Evolutionary conservation across 2,329 filamentous ascomycete species (phyloP).

Genomic region (Penicillium polonicum): DNA sequence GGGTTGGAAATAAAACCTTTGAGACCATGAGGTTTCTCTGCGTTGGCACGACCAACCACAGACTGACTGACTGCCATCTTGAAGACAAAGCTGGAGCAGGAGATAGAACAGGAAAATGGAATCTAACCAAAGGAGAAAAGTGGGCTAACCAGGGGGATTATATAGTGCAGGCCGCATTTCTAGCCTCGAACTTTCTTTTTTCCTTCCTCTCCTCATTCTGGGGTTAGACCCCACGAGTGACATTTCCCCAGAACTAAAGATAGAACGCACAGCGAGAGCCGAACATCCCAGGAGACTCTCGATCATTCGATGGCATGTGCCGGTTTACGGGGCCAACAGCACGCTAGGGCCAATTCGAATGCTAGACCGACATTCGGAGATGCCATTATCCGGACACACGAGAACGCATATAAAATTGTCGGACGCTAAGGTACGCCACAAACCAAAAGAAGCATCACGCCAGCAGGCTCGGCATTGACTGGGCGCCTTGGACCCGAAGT

Average conservation of each 20-base stretch:
- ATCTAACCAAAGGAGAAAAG: background rate
- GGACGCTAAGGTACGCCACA: constrained; percentile 17
- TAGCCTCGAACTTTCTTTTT: background rate
- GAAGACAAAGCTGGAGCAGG: background rate
- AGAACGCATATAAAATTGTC: constrained; percentile 3
- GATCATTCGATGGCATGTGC: constrained; percentile 11
- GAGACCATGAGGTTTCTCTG: constrained; percentile 40
- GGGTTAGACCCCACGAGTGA: constrained; percentile 7
- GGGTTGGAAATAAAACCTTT: constrained; percentile 43
- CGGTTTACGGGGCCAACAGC: constrained; percentile 1
- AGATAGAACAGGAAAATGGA: background rate
- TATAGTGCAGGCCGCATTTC: constrained; percentile 5
- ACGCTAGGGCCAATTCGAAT: constrained; percentile 9
- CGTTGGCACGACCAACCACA: constrained; percentile 40
- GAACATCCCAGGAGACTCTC: background rate
- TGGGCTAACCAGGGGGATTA: background rate
- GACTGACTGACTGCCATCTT: constrained; percentile 37
- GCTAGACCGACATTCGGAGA: constrained; percentile 13
- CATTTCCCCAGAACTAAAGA: constrained; percentile 7
- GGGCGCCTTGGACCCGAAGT: constrained; percentile 5
- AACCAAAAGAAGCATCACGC: constrained; percentile 16
- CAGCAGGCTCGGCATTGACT: constrained; percentile 6
- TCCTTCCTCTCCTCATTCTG: background rate
- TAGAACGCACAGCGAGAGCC: constrained; percentile 3
- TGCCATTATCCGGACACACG: constrained; percentile 5